These are phyloP conservation scores for Trichopus zeylanicus DNA, from an alignment of 116 monocot species.

Conservation along the genomic window DNA sequence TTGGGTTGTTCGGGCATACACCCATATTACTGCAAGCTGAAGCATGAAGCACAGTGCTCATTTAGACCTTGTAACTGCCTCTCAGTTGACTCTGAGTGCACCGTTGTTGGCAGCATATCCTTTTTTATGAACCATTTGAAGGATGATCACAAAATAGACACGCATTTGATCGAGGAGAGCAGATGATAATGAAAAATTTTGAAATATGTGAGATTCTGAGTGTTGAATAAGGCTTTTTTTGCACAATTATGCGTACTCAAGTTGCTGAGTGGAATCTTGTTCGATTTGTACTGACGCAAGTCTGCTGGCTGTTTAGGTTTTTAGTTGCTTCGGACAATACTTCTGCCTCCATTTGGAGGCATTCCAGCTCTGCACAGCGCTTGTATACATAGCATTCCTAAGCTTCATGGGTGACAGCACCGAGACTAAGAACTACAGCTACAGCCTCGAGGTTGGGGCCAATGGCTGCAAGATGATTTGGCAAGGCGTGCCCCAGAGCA, in stretches of 20 bases:
- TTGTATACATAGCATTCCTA: slow-evolving; percentile 62
- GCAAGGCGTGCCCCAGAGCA: slow-evolving; percentile 65
- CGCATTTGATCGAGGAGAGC: no score
- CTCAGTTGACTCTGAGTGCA: slow-evolving; percentile 74
- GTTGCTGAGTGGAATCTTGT: no score
- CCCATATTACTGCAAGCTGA: slow-evolving; percentile 72
- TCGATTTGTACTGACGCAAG: no score
- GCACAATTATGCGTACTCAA: no score
- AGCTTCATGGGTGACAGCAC: slow-evolving; percentile 64
- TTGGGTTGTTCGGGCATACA: slow-evolving; percentile 59
- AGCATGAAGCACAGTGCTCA: slow-evolving; percentile 58
- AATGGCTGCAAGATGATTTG: slow-evolving; percentile 60
- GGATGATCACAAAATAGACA: slow-evolving; percentile 83
- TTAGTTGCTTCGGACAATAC: slow-evolving; percentile 65
- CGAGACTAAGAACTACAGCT: slow-evolving; percentile 63
- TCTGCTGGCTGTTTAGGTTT: slow-evolving; percentile 51
- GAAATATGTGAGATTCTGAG: no score
- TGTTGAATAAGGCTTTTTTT: no score
- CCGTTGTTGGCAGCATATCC: slow-evolving; percentile 58
- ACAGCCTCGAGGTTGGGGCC: slow-evolving; percentile 66
- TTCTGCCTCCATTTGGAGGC: slow-evolving; percentile 72
- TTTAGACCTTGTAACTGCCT: slow-evolving; percentile 70
- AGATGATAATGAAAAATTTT: no score
- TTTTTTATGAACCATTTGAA: slow-evolving; percentile 51
- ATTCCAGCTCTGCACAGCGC: slow-evolving; percentile 47